A percentile compares a stretch with the other conserved stretches of the same genome.
phyloP scores from a whole-genome alignment of 176 grass and related monocot species.

The Elymus sibiricus region DNA sequence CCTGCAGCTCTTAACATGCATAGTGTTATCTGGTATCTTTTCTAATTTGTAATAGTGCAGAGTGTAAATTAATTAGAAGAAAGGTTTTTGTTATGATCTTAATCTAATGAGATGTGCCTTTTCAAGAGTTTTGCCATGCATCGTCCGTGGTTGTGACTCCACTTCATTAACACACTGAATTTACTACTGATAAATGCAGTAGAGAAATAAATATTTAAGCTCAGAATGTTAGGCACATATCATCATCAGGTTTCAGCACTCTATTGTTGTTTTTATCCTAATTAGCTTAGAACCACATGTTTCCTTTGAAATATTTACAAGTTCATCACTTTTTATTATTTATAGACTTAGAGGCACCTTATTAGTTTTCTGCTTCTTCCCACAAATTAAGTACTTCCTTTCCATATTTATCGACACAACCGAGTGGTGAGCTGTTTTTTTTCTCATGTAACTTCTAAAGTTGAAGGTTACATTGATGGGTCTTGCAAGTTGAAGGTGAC shows the following conservation, averaged over 20 bases:
- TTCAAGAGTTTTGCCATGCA: neutral
- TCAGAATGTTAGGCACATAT: neutral
- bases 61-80: neutral
- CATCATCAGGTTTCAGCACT: neutral
- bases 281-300: neutral
- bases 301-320: neutral
- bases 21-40: neutral
- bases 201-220: neutral
- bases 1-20: too few species aligned
- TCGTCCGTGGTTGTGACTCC: neutral
- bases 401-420: too few species aligned
- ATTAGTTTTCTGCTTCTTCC: too few species aligned
- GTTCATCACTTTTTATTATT: too few species aligned
- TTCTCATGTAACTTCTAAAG: too few species aligned
- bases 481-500: neutral
- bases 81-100: neutral
- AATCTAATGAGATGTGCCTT: neutral
- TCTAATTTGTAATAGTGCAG: neutral
- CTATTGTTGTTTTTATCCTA: neutral
- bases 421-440: too few species aligned
- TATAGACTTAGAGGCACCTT: too few species aligned
- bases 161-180: neutral
- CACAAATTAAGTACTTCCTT: too few species aligned
- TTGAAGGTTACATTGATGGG: neutral
- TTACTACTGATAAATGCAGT: neutral